Evolutionary conservation across 1,284 basidiomycete genomes (phyloP).

Genomic region (Earliella scabrosa): DNA sequence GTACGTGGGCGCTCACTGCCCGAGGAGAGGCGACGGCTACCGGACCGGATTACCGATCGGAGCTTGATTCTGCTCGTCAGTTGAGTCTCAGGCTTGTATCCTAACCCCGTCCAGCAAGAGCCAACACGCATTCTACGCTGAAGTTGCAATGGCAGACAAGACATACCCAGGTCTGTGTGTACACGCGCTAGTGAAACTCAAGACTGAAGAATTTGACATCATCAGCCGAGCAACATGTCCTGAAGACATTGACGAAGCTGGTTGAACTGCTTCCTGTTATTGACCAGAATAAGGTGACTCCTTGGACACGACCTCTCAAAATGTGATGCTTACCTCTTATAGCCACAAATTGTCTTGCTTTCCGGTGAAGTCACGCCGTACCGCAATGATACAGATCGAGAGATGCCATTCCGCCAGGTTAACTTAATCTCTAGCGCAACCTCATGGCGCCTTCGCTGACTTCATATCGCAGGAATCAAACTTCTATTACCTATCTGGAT

Average conservation of each 20-base stretch:
- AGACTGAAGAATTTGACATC: neutral
- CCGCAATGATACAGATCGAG: constrained; percentile 89
- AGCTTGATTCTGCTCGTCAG: no score
- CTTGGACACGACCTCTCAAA: neutral
- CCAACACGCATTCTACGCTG: no score
- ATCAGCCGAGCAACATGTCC: constrained; percentile 50
- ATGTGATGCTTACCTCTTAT: neutral
- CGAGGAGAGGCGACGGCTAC: no score
- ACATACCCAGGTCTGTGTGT: neutral
- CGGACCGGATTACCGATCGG: no score
- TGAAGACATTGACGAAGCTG: constrained; percentile 55
- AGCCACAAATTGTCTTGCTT: constrained; percentile 69
- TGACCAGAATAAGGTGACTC: constrained; percentile 54
- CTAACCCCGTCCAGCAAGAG: no score
- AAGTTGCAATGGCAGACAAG: neutral
- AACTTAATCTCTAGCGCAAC: neutral
- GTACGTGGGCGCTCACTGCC: no score
- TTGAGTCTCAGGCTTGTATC: no score
- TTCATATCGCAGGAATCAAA: constrained; percentile 68
- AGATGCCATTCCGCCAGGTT: constrained; percentile 71
- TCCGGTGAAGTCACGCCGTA: constrained; percentile 64
- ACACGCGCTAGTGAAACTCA: neutral
- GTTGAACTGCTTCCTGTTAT: constrained; percentile 48
- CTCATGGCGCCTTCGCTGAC: neutral
- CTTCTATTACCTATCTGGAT: constrained; percentile 87